Conservation (phyloP, 1,139 yeast species). For the Taphrina confusa region DNA sequence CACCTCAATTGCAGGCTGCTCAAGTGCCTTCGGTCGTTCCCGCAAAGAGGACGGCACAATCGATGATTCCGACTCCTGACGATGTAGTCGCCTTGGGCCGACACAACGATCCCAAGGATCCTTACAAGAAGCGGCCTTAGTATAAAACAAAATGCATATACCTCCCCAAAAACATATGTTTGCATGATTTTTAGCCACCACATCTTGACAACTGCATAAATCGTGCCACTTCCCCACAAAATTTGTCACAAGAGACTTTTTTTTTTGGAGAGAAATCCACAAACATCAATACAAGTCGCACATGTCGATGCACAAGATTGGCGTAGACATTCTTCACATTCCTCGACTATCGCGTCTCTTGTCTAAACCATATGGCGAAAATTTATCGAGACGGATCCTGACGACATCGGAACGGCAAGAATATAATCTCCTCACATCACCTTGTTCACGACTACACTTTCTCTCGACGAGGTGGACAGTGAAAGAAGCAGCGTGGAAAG, state of each 20-base stretch:
- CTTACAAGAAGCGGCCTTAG: constrained; percentile 26
- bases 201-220: too few relatives aligned
- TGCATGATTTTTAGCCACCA: too few relatives aligned
- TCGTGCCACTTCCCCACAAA: too few relatives aligned
- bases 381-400: constrained; percentile 23
- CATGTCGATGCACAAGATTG: constrained; percentile 16
- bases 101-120: constrained; percentile 28
- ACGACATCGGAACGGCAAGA: constrained; percentile 7
- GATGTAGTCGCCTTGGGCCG: constrained; percentile 25
- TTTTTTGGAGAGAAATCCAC: not conserved
- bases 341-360: constrained; percentile 17
- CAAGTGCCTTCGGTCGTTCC: constrained; percentile 14
- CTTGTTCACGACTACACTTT: constrained; percentile 4
- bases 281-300: constrained; percentile 9
- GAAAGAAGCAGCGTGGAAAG: constrained; percentile 33
- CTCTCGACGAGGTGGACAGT: constrained; percentile 28
- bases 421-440: not conserved
- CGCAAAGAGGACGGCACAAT: constrained; percentile 25
- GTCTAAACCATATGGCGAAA: not conserved
- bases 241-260: too few relatives aligned
- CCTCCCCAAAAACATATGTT: too few relatives aligned
- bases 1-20: not conserved
- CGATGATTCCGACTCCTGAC: constrained; percentile 25
- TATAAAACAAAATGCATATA: too few relatives aligned
- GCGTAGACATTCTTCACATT: constrained; percentile 24